phyloP scores from a whole-genome alignment of 1,139 yeast species.

The Arxiozyma slooffiae region DNA sequence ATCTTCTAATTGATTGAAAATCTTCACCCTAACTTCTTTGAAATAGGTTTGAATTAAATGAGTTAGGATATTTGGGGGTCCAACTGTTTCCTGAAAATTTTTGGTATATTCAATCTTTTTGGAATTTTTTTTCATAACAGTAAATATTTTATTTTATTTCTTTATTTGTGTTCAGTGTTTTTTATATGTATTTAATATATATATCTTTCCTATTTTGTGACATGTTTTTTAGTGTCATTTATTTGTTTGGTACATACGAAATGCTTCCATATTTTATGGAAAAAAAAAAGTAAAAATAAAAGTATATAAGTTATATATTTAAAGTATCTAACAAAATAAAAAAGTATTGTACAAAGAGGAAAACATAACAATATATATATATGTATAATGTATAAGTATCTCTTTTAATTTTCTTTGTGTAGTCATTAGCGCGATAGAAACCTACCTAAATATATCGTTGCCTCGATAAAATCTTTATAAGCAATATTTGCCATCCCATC shows the following conservation, averaged over 20 bases:
- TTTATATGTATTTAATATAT: not conserved
- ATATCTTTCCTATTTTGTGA: not conserved
- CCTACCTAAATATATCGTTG: constrained; percentile 26
- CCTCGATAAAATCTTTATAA: constrained; percentile 69
- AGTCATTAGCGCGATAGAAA: constrained; percentile 24
- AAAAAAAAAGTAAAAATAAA: not conserved
- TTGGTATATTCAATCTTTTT: not conserved
- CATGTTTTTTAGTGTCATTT: not conserved
- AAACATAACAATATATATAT: too few species aligned
- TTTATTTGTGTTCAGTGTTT: not conserved
- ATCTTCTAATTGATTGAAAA: not conserved
- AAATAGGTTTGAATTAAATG: not conserved
- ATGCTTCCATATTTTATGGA: too few species aligned
- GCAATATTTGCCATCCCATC: constrained; percentile 71
- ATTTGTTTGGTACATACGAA: too few species aligned
- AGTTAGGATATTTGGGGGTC: not conserved
- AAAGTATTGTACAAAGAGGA: not conserved
- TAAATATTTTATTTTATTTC: not conserved
- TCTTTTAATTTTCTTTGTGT: not conserved
- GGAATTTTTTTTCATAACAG: not conserved
- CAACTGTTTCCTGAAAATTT: not conserved
- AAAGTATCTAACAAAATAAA: not conserved
- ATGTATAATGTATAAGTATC: not conserved
- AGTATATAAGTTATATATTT: too few species aligned
- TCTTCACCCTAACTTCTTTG: not conserved